Evolutionary conservation across 148 eudicot genomes (phyloP).

Genomic region (Chenopodium album): DNA sequence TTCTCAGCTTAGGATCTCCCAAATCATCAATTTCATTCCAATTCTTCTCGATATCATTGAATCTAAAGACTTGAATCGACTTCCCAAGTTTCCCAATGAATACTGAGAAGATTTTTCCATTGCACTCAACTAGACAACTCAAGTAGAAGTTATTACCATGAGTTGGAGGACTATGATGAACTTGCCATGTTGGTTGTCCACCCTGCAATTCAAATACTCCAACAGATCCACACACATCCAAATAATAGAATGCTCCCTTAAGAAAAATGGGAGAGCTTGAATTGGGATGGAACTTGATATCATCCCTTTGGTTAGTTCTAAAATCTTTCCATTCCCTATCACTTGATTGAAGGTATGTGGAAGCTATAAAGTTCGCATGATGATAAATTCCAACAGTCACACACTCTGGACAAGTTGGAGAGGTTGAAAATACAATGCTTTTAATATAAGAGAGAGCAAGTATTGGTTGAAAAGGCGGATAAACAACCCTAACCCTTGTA

Average conservation of each 20-base stretch:
- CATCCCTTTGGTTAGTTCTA: background rate
- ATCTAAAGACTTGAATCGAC: background rate
- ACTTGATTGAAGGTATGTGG: background rate
- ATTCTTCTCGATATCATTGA: background rate
- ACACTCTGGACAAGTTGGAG: background rate
- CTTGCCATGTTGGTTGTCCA: background rate
- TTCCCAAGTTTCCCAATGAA: background rate
- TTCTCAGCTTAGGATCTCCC: background rate
- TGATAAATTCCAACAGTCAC: background rate
- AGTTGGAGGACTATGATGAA: background rate
- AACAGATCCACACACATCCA: background rate
- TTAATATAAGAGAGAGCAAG: too few relatives aligned
- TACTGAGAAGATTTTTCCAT: background rate
- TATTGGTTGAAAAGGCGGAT: too few relatives aligned
- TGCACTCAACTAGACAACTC: background rate
- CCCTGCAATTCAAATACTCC: constrained; percentile 2
- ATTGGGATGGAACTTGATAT: background rate
- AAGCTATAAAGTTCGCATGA: background rate
- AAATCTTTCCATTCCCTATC: background rate
- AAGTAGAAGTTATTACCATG: too few relatives aligned
- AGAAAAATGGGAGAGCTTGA: background rate
- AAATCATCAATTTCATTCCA: too few relatives aligned
- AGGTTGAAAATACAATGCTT: background rate
- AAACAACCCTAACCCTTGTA: too few relatives aligned
- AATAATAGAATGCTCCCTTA: background rate